Base-by-base conservation (phyloP, 495 filamentous ascomycete genomes). In the Neurospora pannonica region DNA sequence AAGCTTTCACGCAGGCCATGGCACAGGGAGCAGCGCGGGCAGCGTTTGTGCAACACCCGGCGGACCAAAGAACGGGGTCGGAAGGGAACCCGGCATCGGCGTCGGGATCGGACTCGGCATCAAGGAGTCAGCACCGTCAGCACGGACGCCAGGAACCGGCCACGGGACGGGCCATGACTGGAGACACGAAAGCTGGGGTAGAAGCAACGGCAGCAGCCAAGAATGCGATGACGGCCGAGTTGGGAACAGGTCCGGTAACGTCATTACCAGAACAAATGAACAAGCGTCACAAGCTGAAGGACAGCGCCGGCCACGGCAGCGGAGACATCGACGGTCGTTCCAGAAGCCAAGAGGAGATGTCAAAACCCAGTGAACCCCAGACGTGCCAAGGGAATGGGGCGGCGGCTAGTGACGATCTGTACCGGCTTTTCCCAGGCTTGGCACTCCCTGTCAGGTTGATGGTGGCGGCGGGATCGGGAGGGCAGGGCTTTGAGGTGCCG, bases 1-100 rank as follows among this genome's bases (percentile, higher is more conserved):
- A 67, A 67, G 13, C 15, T 67, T 34, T 67, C 28, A 67, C 28
- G 54, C 74, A 72, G 39, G 72, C 76, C 38, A 80, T 82, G 54
- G 79, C 77, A 34, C 75, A 74, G 46, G 79, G 76, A 72, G 78
- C 81, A 70, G 81, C 78, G 10, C 76, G 77, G 38, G 60, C 73
- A 70, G 78, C 79, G 0, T 79, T 79, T 62, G 60, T 70, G 34
- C 76, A 76, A 34, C 75, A 42, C 13, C 2, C 17, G 9, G n/a
- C 7, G 17, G 15, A 28, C n/a, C 62, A 19, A 67, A 67, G 54
- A 67, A 19, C 54, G 7, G 15, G 15, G 28, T 11, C 54, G 54
- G 54, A 67, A 19, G 28, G 15, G 6, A 67, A 4, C 28, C 24
- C 42, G 34, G 36, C 38, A 46, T 28, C 17, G 62, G 67, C 21